phyloP scores from a whole-genome alignment of 1,284 basidiomycete genomes.

The Moesziomyces globuligerus region DNA sequence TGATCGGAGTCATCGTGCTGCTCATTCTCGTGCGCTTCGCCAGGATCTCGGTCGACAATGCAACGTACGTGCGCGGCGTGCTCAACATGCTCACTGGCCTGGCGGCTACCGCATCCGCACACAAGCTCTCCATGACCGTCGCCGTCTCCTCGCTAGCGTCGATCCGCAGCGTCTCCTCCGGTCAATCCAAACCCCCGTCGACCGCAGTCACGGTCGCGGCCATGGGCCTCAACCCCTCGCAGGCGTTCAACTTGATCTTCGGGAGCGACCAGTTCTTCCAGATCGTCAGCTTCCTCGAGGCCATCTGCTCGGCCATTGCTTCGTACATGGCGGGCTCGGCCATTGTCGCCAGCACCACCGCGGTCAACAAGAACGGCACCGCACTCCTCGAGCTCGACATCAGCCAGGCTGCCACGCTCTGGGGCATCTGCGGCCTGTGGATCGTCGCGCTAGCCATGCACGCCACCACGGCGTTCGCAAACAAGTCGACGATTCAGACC shows the following conservation, averaged over 20 bases:
- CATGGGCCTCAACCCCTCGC: conserved; percentile 20
- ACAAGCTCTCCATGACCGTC: conserved; percentile 48
- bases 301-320: conserved; percentile 38
- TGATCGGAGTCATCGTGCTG: conserved; percentile 41
- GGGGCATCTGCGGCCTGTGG: conserved; percentile 48
- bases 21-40: conserved; percentile 39
- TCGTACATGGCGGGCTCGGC: conserved; percentile 40
- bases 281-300: conserved; percentile 40
- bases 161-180: conserved; percentile 6
- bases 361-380: conserved; percentile 16
- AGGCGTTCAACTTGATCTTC: conserved; percentile 47
- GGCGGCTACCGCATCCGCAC: conserved; percentile 34
- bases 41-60: conserved; percentile 29
- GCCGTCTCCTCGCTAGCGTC: conserved; percentile 34
- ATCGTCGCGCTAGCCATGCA: conserved; percentile 33
- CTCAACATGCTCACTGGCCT: conserved; percentile 51
- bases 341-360: conserved; percentile 22
- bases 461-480: conserved; percentile 37
- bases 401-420: conserved; percentile 41
- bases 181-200: conserved; percentile 14
- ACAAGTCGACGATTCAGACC: conserved; percentile 42
- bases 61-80: conserved; percentile 38
- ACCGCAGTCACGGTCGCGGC: conserved; percentile 29
- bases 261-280: conserved; percentile 47
- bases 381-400: conserved; percentile 37